phyloP scores from a whole-genome alignment of 176 grass and related monocot genomes.

The Phoenix roebelenii region DNA sequence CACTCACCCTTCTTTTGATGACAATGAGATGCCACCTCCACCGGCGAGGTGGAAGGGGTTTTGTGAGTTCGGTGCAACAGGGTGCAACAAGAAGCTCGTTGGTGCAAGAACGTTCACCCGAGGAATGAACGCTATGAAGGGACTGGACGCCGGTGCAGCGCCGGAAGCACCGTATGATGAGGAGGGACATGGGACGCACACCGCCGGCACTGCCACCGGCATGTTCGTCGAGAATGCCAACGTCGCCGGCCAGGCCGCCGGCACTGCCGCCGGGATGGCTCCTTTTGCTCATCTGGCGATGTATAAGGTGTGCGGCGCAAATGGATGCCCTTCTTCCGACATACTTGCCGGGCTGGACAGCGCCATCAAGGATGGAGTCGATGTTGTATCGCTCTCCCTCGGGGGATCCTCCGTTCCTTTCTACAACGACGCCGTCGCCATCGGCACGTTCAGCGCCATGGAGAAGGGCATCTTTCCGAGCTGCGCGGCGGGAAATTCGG shows the following conservation, averaged over 20 bases:
- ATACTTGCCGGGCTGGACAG: neutral
- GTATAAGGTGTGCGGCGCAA: neutral
- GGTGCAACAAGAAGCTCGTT: no score
- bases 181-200: neutral
- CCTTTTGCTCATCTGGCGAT: neutral
- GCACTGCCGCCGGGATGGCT: neutral
- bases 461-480: neutral
- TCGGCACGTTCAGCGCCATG: neutral
- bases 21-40: no score
- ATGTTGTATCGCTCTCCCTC: neutral
- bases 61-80: no score
- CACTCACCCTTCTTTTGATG: no score
- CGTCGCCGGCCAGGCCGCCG: neutral
- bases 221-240: neutral
- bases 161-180: neutral
- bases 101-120: no score
- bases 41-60: no score
- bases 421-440: neutral
- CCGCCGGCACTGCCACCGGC: neutral
- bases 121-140: no score
- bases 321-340: neutral
- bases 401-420: no score
- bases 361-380: neutral
- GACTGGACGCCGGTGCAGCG: no score
- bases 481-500: slow-evolving; percentile 18